Evolutionary conservation across 805 yeast species (phyloP), one percentile per base, ranked within the genome.

Genomic region (Priceomyces melissophilus): DNA sequence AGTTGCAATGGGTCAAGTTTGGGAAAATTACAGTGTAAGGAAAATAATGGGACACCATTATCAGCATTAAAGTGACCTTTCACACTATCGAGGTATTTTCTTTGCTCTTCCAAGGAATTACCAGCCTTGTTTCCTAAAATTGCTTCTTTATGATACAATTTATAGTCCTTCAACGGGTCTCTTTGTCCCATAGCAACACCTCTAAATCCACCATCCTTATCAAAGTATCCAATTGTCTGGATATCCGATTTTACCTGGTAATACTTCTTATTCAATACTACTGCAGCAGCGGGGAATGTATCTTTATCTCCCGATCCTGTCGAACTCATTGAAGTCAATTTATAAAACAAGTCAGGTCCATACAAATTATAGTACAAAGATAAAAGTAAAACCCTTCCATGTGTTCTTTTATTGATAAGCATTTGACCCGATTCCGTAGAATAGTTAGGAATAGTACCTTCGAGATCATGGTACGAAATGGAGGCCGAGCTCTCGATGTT

Each of bases 341-440:
- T 79, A 54, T 81, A 82, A 55, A 73, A 82, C 41, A 73, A 66
- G 7, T 71, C 61, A 26, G 82, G 84, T 0, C 88, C 88, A 54
- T 72, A 77, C 40, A 78, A 64, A 51, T 83, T 83, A 60, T 84
- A 84, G 59, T 81, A 84, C 30, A 81, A 58, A 0, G 87, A 73
- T 37, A 84, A 63, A 45, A 83, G 62, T 38, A 84, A 61, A 3
- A 84, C 74, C 49, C 66, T 64, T 36, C 77, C 75, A 54, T 84
- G 89, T 1, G 72, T 66, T 29, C 61, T 63, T 57, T 81, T 83
- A 50, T 78, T 75, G 36, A 83, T 69, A 39, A 81, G 53, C 41
- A 84, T 53, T 54, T 83, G 86, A 3, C 89, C 90, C 1, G 84
- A 76, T 60, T 83, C 89, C 2, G 86, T 72, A 0, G 88, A 77